Percentiles rank a stretch among this genome's conserved stretches.
Evolutionary conservation across 805 yeast species (phyloP).

Genomic region (Yarrowia deformans): DNA sequence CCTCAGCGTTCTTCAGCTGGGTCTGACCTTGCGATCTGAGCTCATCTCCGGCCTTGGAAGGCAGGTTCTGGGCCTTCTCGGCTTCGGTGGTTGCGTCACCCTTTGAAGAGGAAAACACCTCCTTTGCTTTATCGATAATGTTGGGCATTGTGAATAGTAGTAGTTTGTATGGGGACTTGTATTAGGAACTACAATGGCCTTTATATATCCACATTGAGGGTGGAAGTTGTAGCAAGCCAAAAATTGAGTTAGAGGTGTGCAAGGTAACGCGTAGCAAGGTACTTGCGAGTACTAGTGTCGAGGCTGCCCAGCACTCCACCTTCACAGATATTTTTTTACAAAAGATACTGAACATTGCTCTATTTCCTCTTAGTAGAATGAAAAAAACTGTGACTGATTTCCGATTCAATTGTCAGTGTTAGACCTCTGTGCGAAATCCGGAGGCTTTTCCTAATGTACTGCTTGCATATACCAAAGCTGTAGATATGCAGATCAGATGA

Average conservation of each 20-base stretch:
- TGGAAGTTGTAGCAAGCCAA: constrained; percentile 28
- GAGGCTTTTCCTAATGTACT: constrained; percentile 13
- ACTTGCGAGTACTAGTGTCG: not conserved
- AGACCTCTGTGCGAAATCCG: not conserved
- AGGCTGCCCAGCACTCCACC: not conserved
- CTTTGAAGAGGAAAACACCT: constrained; percentile 36
- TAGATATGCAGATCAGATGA: constrained; percentile 39
- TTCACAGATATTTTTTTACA: too few species aligned
- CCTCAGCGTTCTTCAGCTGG: constrained; percentile 23
- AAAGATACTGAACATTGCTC: too few species aligned
- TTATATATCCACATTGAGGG: constrained; percentile 10
- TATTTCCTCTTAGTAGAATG: not conserved
- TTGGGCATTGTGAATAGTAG: constrained; percentile 37
- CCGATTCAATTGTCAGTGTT: constrained; percentile 1
- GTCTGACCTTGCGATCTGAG: constrained; percentile 16
- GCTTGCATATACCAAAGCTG: constrained; percentile 25
- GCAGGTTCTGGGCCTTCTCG: constrained; percentile 19
- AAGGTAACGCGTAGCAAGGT: constrained; percentile 30
- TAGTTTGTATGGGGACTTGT: constrained; percentile 11
- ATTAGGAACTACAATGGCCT: not conserved
- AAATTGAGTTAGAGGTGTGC: constrained; percentile 28
- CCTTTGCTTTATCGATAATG: constrained; percentile 39
- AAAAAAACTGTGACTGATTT: not conserved
- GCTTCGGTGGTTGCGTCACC: constrained; percentile 13
- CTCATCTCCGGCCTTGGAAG: constrained; percentile 14